Evolutionary conservation across 495 filamentous ascomycete species (phyloP).

Genomic region (Neurospora sp.): DNA sequence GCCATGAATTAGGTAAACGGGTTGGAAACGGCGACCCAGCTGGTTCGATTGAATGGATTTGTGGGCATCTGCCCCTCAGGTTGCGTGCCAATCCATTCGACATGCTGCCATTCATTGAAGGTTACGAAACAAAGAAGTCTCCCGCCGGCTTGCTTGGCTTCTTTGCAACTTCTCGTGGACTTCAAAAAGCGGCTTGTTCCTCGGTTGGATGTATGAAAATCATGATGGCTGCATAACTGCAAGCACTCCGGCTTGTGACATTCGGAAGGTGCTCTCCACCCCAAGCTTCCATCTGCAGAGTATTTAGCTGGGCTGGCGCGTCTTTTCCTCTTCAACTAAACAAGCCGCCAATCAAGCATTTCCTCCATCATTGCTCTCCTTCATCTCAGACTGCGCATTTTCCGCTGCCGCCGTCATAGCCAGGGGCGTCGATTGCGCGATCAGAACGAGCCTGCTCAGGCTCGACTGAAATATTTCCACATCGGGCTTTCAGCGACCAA

Average conservation of each 20-base stretch:
- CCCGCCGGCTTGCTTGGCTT: neutral
- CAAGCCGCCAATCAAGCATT: neutral
- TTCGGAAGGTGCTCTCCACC: neutral
- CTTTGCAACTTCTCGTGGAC: neutral
- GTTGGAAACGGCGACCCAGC: neutral
- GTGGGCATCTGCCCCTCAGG: no score
- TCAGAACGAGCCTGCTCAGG: no score
- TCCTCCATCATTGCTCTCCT: neutral
- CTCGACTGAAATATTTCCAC: no score
- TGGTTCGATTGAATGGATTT: no score
- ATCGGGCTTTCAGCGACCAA: no score
- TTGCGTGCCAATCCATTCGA: no score
- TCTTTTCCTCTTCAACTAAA: neutral
- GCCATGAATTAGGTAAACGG: neutral
- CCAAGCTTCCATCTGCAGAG: neutral
- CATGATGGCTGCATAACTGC: neutral
- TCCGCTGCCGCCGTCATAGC: neutral
- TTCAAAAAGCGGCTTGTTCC: neutral
- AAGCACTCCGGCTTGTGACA: neutral
- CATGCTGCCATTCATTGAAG: no score
- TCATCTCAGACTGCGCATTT: neutral
- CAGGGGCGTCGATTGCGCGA: no score
- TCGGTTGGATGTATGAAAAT: neutral
- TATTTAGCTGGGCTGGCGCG: neutral
- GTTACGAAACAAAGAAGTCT: neutral